These are phyloP conservation scores for Yamadazyma endophytica DNA, from an alignment of 805 yeast genomes.

Conservation along the genomic window DNA sequence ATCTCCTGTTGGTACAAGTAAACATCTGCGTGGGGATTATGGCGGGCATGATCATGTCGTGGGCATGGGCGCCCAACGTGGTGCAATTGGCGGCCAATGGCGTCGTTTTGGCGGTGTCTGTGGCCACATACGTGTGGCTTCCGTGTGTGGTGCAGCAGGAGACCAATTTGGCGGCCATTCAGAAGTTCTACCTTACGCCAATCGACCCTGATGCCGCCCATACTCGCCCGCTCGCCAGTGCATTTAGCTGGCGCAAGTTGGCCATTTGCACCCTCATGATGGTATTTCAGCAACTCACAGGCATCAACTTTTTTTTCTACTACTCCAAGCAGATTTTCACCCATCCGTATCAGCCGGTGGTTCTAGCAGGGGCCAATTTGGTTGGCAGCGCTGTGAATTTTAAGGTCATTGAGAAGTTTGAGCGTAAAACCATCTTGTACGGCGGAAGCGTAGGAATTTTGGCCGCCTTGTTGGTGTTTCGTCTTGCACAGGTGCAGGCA, in stretches of 20 bases:
- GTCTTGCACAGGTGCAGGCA: constrained; percentile 1
- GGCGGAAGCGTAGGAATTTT: constrained; percentile 5
- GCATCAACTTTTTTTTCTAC: constrained; percentile 30
- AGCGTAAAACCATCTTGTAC: constrained; percentile 4
- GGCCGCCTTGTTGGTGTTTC: constrained; percentile 2
- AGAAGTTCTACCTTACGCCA: constrained; percentile 3
- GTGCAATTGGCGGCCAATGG: constrained; percentile 5
- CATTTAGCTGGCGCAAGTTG: constrained; percentile 8
- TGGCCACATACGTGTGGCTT: constrained; percentile 4
- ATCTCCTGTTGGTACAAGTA: constrained; percentile 20
- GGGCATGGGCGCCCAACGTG: constrained; percentile 2
- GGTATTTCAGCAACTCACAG: constrained; percentile 32
- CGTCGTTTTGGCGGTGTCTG: constrained; percentile 3
- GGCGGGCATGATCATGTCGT: too few relatives aligned
- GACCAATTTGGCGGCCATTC: constrained; percentile 1
- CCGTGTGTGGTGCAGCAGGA: constrained; percentile 8
- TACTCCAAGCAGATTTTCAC: constrained; percentile 16
- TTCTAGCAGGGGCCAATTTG: constrained; percentile 8
- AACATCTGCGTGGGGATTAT: constrained; percentile 20
- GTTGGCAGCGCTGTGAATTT: constrained; percentile 7
- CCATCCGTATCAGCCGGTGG: neutral
- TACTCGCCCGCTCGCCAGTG: constrained; percentile 2
- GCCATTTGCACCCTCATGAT: constrained; percentile 19
- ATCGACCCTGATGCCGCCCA: neutral
- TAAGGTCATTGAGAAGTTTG: constrained; percentile 3